Percentiles rank a stretch among this genome's conserved stretches.
Conservation (phyloP, 2,329 filamentous ascomycete genomes). For the Pseudogymnoascus sp. region DNA sequence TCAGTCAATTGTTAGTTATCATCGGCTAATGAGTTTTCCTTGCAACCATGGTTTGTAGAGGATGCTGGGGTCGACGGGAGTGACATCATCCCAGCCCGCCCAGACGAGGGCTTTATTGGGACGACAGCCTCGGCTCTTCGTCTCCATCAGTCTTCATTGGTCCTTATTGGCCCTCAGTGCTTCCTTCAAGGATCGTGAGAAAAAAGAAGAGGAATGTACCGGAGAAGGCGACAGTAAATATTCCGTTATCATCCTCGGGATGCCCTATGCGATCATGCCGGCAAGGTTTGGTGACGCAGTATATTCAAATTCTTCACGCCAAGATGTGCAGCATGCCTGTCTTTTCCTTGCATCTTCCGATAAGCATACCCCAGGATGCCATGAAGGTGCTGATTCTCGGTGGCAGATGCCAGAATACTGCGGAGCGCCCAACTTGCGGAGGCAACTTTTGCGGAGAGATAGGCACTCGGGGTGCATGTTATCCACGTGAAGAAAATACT, state of each 20-base stretch:
- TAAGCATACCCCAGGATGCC: background rate
- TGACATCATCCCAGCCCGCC: background rate
- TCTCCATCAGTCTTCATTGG: background rate
- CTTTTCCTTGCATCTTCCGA: background rate
- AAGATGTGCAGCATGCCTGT: background rate
- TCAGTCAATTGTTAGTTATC: background rate
- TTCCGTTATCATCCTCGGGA: constrained; percentile 2
- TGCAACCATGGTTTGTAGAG: no score
- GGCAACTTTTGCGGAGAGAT: background rate
- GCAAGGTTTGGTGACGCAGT: background rate
- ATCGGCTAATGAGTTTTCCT: background rate
- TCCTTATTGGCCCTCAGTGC: background rate
- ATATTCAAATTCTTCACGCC: background rate
- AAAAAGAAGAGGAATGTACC: background rate
- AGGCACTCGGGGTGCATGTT: background rate
- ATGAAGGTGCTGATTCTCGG: background rate
- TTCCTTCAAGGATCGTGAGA: background rate
- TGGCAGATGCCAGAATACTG: background rate
- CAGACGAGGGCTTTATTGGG: constrained; percentile 4
- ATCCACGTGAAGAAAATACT: background rate
- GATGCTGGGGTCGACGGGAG: background rate
- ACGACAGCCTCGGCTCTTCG: background rate
- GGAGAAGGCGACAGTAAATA: background rate
- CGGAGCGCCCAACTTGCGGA: background rate
- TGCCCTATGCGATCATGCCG: background rate